Conservation (phyloP, 2,329 filamentous ascomycete genomes). For the Xylaria sp. region DNA sequence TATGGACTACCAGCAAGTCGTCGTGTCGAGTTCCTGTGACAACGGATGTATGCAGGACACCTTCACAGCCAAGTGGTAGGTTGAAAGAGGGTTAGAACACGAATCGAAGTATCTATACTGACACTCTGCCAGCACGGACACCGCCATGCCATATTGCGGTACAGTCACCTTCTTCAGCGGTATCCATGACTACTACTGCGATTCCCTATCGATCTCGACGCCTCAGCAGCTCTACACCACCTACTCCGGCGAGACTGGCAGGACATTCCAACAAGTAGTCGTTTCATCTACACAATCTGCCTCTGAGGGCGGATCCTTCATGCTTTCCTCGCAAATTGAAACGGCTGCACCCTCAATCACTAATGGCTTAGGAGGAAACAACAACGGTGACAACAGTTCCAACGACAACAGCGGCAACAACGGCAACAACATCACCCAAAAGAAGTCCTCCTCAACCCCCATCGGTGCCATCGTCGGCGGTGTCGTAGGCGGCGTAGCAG, state of each 20-base stretch:
- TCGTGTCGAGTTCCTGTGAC: conserved; percentile 36
- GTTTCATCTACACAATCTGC: conserved; percentile 6
- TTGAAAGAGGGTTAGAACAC: neutral
- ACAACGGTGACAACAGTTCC: neutral
- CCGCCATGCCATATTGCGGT: conserved; percentile 38
- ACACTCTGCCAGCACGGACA: conserved; percentile 33
- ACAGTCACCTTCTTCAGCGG: conserved; percentile 40
- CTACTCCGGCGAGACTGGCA: conserved; percentile 35
- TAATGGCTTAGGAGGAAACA: neutral
- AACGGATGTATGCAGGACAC: conserved; percentile 37
- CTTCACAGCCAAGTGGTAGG: conserved; percentile 44
- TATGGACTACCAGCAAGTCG: conserved; percentile 35
- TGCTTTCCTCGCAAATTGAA: conserved; percentile 6
- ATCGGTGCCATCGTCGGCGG: conserved; percentile 44
- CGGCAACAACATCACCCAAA: conserved; percentile 1
- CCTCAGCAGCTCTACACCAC: conserved; percentile 38
- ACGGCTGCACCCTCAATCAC: conserved; percentile 8
- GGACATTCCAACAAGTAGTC: conserved; percentile 28
- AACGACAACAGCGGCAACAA: neutral
- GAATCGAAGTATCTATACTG: conserved; percentile 7
- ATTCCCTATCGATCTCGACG: conserved; percentile 31
- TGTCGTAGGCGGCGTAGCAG: conserved; percentile 41
- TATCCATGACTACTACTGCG: conserved; percentile 43
- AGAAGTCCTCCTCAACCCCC: conserved; percentile 23
- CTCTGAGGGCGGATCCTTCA: conserved; percentile 2